Evolutionary conservation across 2,329 filamentous ascomycete genomes (phyloP), one percentile per base, ranked within the genome.

Genomic region (Aureobasidium sp.): DNA sequence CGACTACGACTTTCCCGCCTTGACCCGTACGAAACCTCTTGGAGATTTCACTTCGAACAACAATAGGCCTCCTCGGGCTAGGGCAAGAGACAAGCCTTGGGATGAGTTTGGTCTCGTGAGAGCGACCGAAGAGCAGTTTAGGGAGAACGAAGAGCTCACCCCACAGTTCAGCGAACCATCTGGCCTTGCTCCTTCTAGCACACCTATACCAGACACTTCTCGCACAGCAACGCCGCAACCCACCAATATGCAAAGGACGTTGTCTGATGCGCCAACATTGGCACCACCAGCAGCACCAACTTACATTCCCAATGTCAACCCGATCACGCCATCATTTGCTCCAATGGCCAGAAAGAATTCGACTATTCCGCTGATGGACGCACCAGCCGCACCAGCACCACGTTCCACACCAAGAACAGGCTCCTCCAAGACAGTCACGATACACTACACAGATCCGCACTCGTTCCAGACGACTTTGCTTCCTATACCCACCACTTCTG

Each of bases 21-120:
- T 94, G 44, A 87, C 89, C 63, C 82, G 90, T 39, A 90, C 84
- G 26, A 88, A 88, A 68, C 82, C 86, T 2, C 80, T 94, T n/a
- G 84, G 83, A 6, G 86, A 90, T 23, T 94, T 93, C 68, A 90
- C 89, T 0, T 86, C 83, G 7, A 89, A 88, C 64, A 92, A 93
- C 71, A 91, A 90, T 70, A 81, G 85, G 61, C 87, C 82, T 32
- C 82, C 79, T 57, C 78, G 84, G 59, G 80, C 82, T 64, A 80
- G 89, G 61, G 84, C 87, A 63, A 87, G 89, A 66, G 89, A 88
- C 26, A 90, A 87, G 70, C 86, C 88, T 0, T 90, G 87, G 78
- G 89, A 93, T 68, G 90, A 94, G 67, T 93, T 95, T 73, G 90
- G 87, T 13, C 78, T 95, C 29, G 88, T 90, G 13, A 84, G 87